Percentiles rank a stretch among this genome's conserved stretches.
Evolutionary conservation across 805 yeast genomes (phyloP).

Genomic region (Alloascoidea hylecoeti): DNA sequence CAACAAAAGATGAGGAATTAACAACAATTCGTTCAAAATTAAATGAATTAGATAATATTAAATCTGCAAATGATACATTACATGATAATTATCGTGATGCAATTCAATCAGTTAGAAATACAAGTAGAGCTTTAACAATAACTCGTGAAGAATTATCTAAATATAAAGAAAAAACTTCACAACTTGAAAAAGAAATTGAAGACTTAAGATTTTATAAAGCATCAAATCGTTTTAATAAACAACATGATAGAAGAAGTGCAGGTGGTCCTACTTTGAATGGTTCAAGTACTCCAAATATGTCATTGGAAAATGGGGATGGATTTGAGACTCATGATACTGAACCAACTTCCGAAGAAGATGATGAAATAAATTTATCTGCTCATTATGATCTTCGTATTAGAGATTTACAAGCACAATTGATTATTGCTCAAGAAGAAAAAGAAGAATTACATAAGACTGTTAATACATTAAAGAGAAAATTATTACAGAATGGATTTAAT

Average conservation of each 20-base stretch:
- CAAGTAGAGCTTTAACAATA: slow-evolving; percentile 58
- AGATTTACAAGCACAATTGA: slow-evolving; percentile 75
- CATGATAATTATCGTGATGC: neutral
- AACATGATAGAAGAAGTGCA: slow-evolving; percentile 21
- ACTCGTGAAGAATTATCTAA: slow-evolving; percentile 60
- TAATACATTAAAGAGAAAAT: neutral
- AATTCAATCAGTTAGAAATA: slow-evolving; percentile 21
- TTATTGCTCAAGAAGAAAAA: slow-evolving; percentile 69
- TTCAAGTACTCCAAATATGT: slow-evolving; percentile 15
- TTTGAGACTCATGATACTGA: slow-evolving; percentile 15
- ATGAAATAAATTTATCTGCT: neutral
- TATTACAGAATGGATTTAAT: neutral
- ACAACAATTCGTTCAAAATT: neutral
- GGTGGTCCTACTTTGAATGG: slow-evolving; percentile 18
- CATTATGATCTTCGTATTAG: slow-evolving; percentile 65
- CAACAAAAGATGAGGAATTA: neutral
- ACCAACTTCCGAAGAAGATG: slow-evolving; percentile 15
- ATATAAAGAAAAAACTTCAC: slow-evolving; percentile 39
- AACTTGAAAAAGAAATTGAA: slow-evolving; percentile 50
- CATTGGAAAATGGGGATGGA: slow-evolving; percentile 17
- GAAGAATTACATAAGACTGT: slow-evolving; percentile 34
- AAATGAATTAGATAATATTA: too few relatives aligned
- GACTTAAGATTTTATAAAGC: slow-evolving; percentile 24
- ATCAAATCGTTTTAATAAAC: slow-evolving; percentile 26
- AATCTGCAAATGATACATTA: neutral